phyloP scores from a whole-genome alignment of 2,329 filamentous ascomycete species.

The Penicillium hordei region DNA sequence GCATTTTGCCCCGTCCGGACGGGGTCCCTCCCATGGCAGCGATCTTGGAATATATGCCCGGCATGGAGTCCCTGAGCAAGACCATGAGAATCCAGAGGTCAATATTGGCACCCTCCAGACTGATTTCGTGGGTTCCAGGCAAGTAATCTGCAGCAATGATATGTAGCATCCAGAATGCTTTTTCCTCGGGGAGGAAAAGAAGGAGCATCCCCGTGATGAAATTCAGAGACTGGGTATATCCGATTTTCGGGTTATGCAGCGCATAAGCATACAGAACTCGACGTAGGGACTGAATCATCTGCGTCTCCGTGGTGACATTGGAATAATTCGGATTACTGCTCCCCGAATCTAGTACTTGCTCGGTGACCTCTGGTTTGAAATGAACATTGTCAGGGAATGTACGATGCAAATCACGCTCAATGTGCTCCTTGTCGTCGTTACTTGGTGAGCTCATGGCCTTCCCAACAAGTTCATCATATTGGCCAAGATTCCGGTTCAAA shows the following conservation, averaged over 20 bases:
- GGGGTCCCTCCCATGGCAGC: conserved; percentile 61
- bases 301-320: conserved; percentile 60
- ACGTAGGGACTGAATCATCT: conserved; percentile 77
- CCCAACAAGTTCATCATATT: conserved; percentile 71
- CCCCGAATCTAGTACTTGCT: conserved; percentile 23
- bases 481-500: conserved; percentile 69
- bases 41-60: conserved; percentile 82
- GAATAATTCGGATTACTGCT: conserved; percentile 39
- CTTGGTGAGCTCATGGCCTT: conserved; percentile 64
- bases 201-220: conserved; percentile 89
- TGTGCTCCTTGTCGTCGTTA: conserved; percentile 78
- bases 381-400: conserved; percentile 93
- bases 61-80: conserved; percentile 76
- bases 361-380: conserved; percentile 67
- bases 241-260: conserved; percentile 84
- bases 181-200: conserved; percentile 87
- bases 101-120: conserved; percentile 86
- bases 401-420: conserved; percentile 88
- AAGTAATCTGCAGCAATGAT: conserved; percentile 87
- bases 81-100: conserved; percentile 93
- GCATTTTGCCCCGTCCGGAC: conserved; percentile 41
- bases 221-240: conserved; percentile 94
- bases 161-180: conserved; percentile 88
- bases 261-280: conserved; percentile 87
- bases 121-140: conserved; percentile 87